phyloP scores from a whole-genome alignment of 2,329 filamentous ascomycete species.

The Talaromyces sp. region DNA sequence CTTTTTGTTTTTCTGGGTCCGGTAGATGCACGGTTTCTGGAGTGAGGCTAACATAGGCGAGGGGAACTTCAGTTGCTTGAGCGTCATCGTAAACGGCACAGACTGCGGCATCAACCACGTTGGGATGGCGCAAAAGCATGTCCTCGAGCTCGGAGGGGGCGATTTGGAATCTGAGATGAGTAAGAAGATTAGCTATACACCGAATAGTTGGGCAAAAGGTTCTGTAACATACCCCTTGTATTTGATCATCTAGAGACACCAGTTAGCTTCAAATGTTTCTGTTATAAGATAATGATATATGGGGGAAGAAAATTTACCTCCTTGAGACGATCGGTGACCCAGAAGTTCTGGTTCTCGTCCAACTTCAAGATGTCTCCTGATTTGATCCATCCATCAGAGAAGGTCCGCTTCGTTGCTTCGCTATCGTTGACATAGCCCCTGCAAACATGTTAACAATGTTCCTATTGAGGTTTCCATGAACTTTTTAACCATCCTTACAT shows the following conservation, averaged over 20 bases:
- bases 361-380: conserved; percentile 24
- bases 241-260: conserved; percentile 5
- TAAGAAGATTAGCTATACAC: background rate
- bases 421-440: conserved; percentile 23
- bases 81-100: conserved; percentile 24
- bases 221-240: background rate
- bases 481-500: conserved; percentile 7
- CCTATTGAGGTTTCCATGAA: background rate
- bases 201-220: background rate
- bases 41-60: conserved; percentile 21
- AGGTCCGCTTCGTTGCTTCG: conserved; percentile 17
- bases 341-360: conserved; percentile 21
- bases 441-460: background rate
- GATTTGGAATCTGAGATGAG: conserved; percentile 21
- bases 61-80: conserved; percentile 25
- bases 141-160: conserved; percentile 82
- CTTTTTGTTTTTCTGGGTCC: conserved; percentile 6
- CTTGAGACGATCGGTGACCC: conserved; percentile 25
- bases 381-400: conserved; percentile 22
- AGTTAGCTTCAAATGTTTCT: no score
- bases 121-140: conserved; percentile 70
- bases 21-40: conserved; percentile 2
- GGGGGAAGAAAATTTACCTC: conserved; percentile 15
- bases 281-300: background rate
- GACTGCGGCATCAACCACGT: conserved; percentile 24